Evolutionary conservation across 23 red algal species (phyloP).

Genomic region (Rhodosorus marinus): DNA sequence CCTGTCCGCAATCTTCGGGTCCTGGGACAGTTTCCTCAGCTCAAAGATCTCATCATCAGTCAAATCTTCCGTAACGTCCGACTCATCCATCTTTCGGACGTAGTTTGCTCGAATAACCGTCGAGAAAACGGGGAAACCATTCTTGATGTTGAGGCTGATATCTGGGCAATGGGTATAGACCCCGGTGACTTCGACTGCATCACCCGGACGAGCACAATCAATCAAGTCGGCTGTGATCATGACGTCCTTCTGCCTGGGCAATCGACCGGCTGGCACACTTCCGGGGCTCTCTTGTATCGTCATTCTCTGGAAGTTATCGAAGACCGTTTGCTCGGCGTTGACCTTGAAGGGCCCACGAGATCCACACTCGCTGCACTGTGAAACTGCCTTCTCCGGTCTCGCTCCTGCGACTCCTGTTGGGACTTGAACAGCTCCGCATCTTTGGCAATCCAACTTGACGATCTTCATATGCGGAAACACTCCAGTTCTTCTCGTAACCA

Average conservation of each 20-base stretch:
- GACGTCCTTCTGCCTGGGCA: constrained; percentile 92
- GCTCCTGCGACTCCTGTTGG: constrained; percentile 21
- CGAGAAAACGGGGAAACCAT: constrained; percentile 93
- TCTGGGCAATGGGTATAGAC: constrained; percentile 84
- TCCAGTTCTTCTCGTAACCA: constrained; percentile 74
- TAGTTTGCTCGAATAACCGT: constrained; percentile 89
- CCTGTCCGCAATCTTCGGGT: constrained; percentile 60
- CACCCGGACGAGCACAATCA: constrained; percentile 76
- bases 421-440: constrained; percentile 29
- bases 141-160: constrained; percentile 42
- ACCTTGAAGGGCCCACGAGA: constrained; percentile 83
- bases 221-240: constrained; percentile 79
- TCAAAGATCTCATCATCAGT: constrained; percentile 80
- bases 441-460: constrained; percentile 70
- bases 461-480: constrained; percentile 82
- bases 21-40: constrained; percentile 41
- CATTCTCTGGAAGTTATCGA: constrained; percentile 93
- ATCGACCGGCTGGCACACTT: constrained; percentile 69
- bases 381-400: constrained; percentile 47
- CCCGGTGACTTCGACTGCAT: constrained; percentile 89
- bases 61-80: constrained; percentile 47
- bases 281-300: constrained; percentile 91
- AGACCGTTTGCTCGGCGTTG: constrained; percentile 69
- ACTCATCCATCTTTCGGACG: constrained; percentile 71
- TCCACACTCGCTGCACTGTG: constrained; percentile 50